These are phyloP conservation scores for Colletotrichum aenigma DNA, from an alignment of 2,329 filamentous ascomycete genomes.

Conservation along the genomic window DNA sequence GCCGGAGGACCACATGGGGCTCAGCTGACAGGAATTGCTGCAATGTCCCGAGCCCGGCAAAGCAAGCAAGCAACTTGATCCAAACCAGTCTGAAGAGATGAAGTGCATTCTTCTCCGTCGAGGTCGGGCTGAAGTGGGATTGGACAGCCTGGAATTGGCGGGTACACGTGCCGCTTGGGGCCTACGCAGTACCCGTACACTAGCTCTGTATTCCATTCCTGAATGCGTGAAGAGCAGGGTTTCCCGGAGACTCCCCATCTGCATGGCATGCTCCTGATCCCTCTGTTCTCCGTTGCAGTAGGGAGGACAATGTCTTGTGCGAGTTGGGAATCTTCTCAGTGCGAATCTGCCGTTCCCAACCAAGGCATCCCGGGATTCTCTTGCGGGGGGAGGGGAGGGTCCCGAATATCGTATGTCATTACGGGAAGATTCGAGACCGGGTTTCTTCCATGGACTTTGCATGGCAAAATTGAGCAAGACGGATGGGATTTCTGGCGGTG, in stretches of 20 bases:
- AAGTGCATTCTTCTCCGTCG: background rate
- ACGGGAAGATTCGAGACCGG: background rate
- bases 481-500: background rate
- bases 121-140: background rate
- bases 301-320: background rate
- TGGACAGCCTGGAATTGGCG: background rate
- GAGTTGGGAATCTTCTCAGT: background rate
- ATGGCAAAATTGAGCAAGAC: background rate
- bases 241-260: background rate
- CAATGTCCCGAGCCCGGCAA: background rate
- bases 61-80: background rate
- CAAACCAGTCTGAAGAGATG: background rate
- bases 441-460: background rate
- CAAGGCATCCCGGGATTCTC: background rate
- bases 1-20: background rate
- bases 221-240: background rate
- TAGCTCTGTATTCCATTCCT: background rate
- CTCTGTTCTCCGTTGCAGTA: background rate
- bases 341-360: background rate
- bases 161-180: background rate
- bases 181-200: background rate
- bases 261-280: background rate
- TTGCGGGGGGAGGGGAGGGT: background rate
- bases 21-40: background rate
- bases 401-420: background rate